Conservation (phyloP, 2,329 filamentous ascomycete species). For the Apiospora arundinis region DNA sequence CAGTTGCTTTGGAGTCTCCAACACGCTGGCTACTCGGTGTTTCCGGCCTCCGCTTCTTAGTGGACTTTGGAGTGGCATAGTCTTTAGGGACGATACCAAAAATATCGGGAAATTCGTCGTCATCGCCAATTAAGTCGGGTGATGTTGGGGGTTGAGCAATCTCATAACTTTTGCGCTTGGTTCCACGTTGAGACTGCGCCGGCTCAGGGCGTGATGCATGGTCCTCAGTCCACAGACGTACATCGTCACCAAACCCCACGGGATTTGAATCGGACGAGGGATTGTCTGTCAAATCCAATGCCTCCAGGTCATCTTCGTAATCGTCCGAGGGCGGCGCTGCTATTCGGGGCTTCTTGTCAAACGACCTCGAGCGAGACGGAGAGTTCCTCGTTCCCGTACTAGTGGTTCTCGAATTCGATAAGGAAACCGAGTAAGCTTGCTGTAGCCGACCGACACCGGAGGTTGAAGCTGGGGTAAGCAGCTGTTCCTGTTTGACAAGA, state of each 20-base stretch:
- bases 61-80: slow-evolving; percentile 46
- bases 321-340: slow-evolving; percentile 38
- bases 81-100: slow-evolving; percentile 48
- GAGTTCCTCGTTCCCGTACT: slow-evolving; percentile 33
- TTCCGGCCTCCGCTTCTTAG: slow-evolving; percentile 36
- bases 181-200: slow-evolving; percentile 44
- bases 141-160: slow-evolving; percentile 42
- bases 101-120: slow-evolving; percentile 61
- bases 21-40: slow-evolving; percentile 20
- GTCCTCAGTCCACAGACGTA: slow-evolving; percentile 51
- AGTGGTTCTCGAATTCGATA: slow-evolving; percentile 32
- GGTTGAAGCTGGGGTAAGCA: slow-evolving; percentile 49
- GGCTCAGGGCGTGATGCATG: slow-evolving; percentile 47
- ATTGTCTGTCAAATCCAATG: slow-evolving; percentile 42
- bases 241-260: slow-evolving; percentile 38
- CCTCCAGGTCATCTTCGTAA: slow-evolving; percentile 36
- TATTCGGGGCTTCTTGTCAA: slow-evolving; percentile 32
- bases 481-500: slow-evolving; percentile 48
- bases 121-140: slow-evolving; percentile 33
- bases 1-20: background rate
- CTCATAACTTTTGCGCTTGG: slow-evolving; percentile 60
- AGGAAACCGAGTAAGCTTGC: slow-evolving; percentile 44
- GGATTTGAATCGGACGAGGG: slow-evolving; percentile 35
- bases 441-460: slow-evolving; percentile 40
- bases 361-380: slow-evolving; percentile 29